Conservation (phyloP, 257 asterid species). For the Solanum arcanum region DNA sequence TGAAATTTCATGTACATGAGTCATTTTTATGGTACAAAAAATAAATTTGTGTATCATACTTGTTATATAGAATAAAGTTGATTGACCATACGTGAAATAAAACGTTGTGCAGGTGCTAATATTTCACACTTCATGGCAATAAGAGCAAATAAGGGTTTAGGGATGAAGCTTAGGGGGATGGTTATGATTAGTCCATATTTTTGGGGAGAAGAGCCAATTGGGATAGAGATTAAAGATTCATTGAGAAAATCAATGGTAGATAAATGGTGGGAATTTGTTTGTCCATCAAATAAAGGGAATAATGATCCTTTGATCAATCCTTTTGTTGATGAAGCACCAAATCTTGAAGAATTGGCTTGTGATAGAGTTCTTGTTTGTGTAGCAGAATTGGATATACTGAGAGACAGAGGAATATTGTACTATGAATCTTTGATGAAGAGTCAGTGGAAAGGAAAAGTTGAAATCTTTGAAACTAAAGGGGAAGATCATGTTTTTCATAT, state of each 20-base stretch:
- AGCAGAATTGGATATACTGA: constrained; percentile 56
- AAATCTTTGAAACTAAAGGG: constrained; percentile 38
- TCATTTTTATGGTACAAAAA: background rate
- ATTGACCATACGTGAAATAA: background rate
- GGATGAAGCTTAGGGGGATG: constrained; percentile 23
- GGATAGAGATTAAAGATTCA: constrained; percentile 34
- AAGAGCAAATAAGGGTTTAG: background rate
- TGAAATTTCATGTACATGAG: background rate
- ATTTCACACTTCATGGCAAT: constrained; percentile 55
- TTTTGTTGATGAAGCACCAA: constrained; percentile 19
- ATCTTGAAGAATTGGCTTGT: constrained; percentile 24
- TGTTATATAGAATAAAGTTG: background rate
- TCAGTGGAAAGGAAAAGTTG: constrained; percentile 44
- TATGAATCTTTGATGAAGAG: constrained; percentile 23
- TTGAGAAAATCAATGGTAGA: constrained; percentile 54
- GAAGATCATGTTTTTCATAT: constrained; percentile 69
- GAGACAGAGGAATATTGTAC: constrained; percentile 58
- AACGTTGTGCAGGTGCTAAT: constrained; percentile 46
- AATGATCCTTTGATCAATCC: constrained; percentile 72
- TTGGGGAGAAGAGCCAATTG: constrained; percentile 65
- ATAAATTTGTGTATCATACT: background rate
- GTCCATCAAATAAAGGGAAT: constrained; percentile 42
- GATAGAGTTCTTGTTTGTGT: constrained; percentile 37
- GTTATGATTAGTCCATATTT: constrained; percentile 61
- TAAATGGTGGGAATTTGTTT: constrained; percentile 64